Conservation (phyloP, 108 stramenopile species). For the Nitzschia palea region DNA sequence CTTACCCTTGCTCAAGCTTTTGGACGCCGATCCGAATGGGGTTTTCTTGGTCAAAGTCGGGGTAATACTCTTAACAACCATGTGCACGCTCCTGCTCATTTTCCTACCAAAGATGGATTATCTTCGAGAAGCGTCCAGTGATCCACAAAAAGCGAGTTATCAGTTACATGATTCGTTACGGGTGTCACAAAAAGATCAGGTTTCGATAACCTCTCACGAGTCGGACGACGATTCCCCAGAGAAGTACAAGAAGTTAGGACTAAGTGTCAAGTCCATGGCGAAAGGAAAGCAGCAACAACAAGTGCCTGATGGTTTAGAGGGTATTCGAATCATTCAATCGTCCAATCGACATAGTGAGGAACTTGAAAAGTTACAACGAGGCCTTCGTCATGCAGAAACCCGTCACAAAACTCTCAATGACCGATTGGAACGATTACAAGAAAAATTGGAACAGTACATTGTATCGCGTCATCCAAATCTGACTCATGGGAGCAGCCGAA, state of each 20-base stretch:
- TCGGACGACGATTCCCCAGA: background rate
- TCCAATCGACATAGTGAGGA: slow-evolving; percentile 9
- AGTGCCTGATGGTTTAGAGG: slow-evolving; percentile 9
- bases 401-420: slow-evolving; percentile 11
- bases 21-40: slow-evolving; percentile 18
- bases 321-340: slow-evolving; percentile 27
- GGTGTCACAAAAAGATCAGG: background rate
- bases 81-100: slow-evolving; percentile 35
- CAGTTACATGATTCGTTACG: background rate
- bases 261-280: background rate
- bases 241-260: background rate
- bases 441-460: slow-evolving; percentile 33
- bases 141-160: background rate
- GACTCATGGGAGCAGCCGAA: background rate
- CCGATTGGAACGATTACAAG: slow-evolving; percentile 25
- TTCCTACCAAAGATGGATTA: slow-evolving; percentile 55
- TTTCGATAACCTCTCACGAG: background rate
- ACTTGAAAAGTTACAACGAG: slow-evolving; percentile 16
- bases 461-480: slow-evolving; percentile 4
- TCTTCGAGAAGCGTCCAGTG: background rate
- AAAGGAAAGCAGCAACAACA: background rate
- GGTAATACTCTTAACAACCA: slow-evolving; percentile 34
- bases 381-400: slow-evolving; percentile 18
- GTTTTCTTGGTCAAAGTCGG: slow-evolving; percentile 25
- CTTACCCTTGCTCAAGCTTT: slow-evolving; percentile 37